Conservation (phyloP, 495 filamentous ascomycete species). For the Tuber borchii region DNA sequence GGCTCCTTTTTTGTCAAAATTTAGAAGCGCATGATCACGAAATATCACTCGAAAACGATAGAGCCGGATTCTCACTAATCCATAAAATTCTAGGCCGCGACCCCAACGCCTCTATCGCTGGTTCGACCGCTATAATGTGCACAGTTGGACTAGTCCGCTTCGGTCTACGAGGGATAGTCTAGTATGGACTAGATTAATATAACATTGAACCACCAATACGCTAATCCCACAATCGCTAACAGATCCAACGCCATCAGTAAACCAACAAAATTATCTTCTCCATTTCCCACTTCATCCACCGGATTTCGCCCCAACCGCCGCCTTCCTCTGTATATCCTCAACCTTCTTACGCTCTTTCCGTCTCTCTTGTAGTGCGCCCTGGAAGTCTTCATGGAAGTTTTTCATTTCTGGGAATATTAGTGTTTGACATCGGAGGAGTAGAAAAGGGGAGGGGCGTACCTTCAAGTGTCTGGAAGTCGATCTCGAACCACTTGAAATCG, state of each 20-base stretch:
- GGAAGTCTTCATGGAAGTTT: slow-evolving; percentile 23
- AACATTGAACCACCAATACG: not conserved
- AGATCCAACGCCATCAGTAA: not conserved
- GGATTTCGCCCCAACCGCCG: slow-evolving; percentile 14
- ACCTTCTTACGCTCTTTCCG: slow-evolving; percentile 26
- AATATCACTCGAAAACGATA: not conserved
- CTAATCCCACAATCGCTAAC: not conserved
- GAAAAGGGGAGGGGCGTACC: slow-evolving; percentile 7
- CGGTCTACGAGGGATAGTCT: not conserved
- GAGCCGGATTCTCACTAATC: not conserved
- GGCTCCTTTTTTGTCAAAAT: not conserved
- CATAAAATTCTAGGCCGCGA: not conserved
- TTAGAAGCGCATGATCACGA: not conserved
- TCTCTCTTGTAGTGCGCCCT: slow-evolving; percentile 21
- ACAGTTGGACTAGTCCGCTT: not conserved
- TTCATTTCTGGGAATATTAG: slow-evolving; percentile 19
- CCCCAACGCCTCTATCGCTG: not conserved
- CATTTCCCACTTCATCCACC: not conserved
- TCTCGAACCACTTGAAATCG: slow-evolving; percentile 40
- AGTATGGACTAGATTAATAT: not conserved
- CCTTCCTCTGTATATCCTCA: slow-evolving; percentile 28
- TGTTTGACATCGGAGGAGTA: not conserved
- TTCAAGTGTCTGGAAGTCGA: slow-evolving; percentile 28
- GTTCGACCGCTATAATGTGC: not conserved
- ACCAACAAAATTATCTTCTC: not conserved